These are phyloP conservation scores for Parvularia atlantis DNA, from an alignment of 78 protist genomes.

Conservation along the genomic window DNA sequence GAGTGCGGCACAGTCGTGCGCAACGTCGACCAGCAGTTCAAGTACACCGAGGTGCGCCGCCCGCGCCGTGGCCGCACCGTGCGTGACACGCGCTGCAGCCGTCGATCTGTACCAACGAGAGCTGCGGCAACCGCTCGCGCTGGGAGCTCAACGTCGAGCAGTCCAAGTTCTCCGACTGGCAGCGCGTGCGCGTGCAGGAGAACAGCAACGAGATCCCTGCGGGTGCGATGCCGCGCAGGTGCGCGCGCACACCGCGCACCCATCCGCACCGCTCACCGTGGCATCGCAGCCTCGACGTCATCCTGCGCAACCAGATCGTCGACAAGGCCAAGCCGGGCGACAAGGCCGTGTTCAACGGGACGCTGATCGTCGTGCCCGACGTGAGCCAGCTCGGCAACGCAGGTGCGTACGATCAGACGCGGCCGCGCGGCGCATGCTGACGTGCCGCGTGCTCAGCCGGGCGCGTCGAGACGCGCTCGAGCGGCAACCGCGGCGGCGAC, in stretches of 20 bases:
- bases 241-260: neutral
- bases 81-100: neutral
- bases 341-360: constrained; percentile 76
- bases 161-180: constrained; percentile 90
- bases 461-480: too few relatives aligned
- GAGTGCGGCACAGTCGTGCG: constrained; percentile 52
- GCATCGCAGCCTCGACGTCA: constrained; percentile 55
- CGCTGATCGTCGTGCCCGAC: constrained; percentile 93
- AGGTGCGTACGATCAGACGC: neutral
- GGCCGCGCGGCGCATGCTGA: too few relatives aligned
- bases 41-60: constrained; percentile 77
- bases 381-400: constrained; percentile 38
- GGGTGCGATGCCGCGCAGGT: constrained; percentile 91
- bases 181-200: constrained; percentile 81
- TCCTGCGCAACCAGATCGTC: constrained; percentile 81
- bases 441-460: too few relatives aligned
- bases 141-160: constrained; percentile 58
- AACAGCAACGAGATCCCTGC: constrained; percentile 67
- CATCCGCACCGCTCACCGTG: neutral
- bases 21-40: constrained; percentile 86
- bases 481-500: too few relatives aligned
- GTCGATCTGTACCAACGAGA: neutral
- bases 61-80: constrained; percentile 2
- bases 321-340: constrained; percentile 97
- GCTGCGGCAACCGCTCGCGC: constrained; percentile 54